A percentile compares a stretch with the other conserved stretches of the same genome.
These are phyloP conservation scores for Babesia bovis DNA, from an alignment of 169 alveolate genomes.

Conservation along the genomic window DNA sequence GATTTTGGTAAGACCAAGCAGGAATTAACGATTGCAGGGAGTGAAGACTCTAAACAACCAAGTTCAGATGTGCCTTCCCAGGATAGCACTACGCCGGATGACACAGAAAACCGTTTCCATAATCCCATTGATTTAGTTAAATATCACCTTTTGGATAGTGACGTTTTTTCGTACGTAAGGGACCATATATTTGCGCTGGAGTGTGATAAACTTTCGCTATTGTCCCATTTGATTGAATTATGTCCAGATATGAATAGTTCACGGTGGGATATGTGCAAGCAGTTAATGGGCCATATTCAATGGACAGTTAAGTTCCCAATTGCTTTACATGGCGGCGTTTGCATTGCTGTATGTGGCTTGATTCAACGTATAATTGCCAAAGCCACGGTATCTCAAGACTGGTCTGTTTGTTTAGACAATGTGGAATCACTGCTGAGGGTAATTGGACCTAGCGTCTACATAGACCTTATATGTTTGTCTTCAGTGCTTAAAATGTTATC, in stretches of 20 bases:
- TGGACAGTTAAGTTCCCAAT: slow-evolving; percentile 25
- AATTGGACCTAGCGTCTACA: slow-evolving; percentile 7
- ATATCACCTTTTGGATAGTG: slow-evolving; percentile 5
- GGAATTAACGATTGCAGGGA: not conserved
- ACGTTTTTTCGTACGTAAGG: slow-evolving; percentile 24
- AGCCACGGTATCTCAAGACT: not conserved
- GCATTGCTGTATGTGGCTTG: slow-evolving; percentile 15
- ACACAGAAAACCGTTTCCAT: not conserved
- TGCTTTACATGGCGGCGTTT: slow-evolving; percentile 9
- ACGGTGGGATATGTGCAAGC: slow-evolving; percentile 19
- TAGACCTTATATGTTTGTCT: slow-evolving; percentile 28
- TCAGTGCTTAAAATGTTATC: not conserved
- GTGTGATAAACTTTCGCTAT: slow-evolving; percentile 23
- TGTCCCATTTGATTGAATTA: slow-evolving; percentile 11
- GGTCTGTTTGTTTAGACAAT: not conserved
- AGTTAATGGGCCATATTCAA: slow-evolving; percentile 6
- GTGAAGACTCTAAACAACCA: not conserved
- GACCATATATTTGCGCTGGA: slow-evolving; percentile 46
- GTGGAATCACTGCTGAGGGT: not conserved
- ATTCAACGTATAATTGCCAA: slow-evolving; percentile 1
- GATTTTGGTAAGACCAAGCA: not conserved
- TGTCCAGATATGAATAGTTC: not conserved
- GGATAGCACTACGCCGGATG: not conserved
- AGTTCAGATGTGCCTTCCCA: not conserved
- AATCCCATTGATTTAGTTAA: slow-evolving; percentile 2